These are phyloP conservation scores for Teratosphaeria epicoccoides DNA, from an alignment of 2,329 filamentous ascomycete genomes.

Conservation along the genomic window DNA sequence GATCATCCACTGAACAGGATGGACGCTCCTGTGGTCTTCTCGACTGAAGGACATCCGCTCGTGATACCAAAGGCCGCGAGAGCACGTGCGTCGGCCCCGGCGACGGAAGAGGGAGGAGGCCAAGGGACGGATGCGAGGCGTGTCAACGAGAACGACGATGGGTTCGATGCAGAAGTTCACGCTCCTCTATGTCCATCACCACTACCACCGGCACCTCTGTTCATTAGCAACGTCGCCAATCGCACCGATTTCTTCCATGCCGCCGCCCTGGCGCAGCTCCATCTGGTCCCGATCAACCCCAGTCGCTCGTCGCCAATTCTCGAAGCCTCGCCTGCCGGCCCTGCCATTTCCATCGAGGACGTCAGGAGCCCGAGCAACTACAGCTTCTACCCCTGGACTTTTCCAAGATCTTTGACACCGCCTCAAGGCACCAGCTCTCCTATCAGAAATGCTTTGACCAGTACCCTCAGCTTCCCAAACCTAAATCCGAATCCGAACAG, in stretches of 20 bases:
- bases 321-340: conserved; percentile 41
- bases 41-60: conserved; percentile 88
- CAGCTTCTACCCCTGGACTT: conserved; percentile 86
- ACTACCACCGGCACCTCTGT: conserved; percentile 50
- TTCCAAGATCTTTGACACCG: conserved; percentile 66
- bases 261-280: conserved; percentile 70
- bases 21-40: conserved; percentile 84
- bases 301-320: conserved; percentile 35
- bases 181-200: conserved; percentile 56
- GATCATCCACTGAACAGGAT: conserved; percentile 78
- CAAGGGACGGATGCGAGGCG: not conserved
- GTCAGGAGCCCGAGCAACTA: conserved; percentile 59
- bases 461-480: conserved; percentile 57
- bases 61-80: conserved; percentile 44
- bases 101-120: not conserved
- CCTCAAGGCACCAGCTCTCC: conserved; percentile 64
- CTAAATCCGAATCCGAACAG: conserved; percentile 18
- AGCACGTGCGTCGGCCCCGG: not conserved
- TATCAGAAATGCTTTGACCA: conserved; percentile 59
- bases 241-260: conserved; percentile 79
- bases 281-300: conserved; percentile 51
- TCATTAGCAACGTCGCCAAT: conserved; percentile 68
- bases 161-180: not conserved
- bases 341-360: conserved; percentile 45
- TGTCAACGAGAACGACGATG: not conserved